Conservation (phyloP, 2,329 filamentous ascomycete species). For the Hymenoscyphus linearis region DNA sequence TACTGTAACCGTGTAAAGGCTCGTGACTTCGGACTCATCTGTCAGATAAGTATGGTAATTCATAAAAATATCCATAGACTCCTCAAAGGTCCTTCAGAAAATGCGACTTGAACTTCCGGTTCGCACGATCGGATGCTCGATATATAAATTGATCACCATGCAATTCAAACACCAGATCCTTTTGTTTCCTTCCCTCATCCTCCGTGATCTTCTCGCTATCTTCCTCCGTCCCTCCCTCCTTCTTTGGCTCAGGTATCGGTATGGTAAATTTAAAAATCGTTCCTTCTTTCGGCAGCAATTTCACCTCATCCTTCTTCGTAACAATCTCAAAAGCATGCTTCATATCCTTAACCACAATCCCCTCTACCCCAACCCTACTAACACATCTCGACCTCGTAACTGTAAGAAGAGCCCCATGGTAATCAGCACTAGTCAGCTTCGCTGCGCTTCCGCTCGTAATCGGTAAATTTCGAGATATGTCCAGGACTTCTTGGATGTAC, state of each 20-base stretch:
- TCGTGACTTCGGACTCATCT: background rate
- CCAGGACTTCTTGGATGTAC: constrained; percentile 80
- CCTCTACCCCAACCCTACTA: constrained; percentile 73
- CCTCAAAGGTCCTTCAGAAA: constrained; percentile 68
- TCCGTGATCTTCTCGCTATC: constrained; percentile 19
- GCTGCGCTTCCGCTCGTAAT: constrained; percentile 48
- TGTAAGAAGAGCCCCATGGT: constrained; percentile 78
- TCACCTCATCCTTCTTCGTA: constrained; percentile 64
- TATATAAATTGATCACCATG: constrained; percentile 83
- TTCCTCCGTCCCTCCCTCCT: constrained; percentile 19
- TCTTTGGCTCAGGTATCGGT: constrained; percentile 34
- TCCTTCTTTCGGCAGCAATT: constrained; percentile 83
- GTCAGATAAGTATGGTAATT: background rate
- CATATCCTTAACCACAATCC: constrained; percentile 85
- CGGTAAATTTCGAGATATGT: constrained; percentile 36
- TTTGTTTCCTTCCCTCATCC: constrained; percentile 18
- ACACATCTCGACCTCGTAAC: constrained; percentile 79
- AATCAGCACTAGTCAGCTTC: constrained; percentile 80
- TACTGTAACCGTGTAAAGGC: background rate
- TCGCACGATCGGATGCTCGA: constrained; percentile 77
- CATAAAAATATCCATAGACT: background rate
- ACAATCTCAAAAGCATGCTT: constrained; percentile 83
- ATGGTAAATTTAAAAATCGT: constrained; percentile 78
- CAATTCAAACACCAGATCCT: constrained; percentile 71
- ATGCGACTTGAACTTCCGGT: constrained; percentile 86